Base-by-base conservation (phyloP, 306 rosid genomes). In the Mimosa bimucronata region DNA sequence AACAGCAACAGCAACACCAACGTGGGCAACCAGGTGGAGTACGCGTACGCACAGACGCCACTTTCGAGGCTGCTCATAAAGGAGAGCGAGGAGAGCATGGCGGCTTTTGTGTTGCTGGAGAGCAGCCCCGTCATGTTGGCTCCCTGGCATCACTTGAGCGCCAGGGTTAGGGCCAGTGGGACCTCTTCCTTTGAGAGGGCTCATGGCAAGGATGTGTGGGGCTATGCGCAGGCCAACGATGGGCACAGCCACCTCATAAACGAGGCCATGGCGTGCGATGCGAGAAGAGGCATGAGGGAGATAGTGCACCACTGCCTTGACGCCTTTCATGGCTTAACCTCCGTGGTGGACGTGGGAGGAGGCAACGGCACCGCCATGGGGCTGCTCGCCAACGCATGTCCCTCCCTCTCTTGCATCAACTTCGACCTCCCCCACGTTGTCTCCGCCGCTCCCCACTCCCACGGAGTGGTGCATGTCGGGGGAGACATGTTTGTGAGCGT, bases 341-440 rank as follows among this genome's bases (percentile, higher is more conserved):
- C 81, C 5, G 48, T 94, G 60, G 98, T 94, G 4, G 97, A 94
- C 66, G 97, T 89, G 1, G 98, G 97, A 2, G 94, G 94, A 0
- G 98, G 97, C 15, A 85, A 85, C 16, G 98, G 97, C 4, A 87
- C 88, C 1, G 8, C 83, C 58, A 74, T 88, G 83, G 1, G 76
- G 5, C 2, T 83, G 55, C 11, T 91, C 12, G 82, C 62, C 0
- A 50, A 83, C 79, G 90, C 83, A 7, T 86, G 64, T 14, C 90
- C 94, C 19, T 70, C 81, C 85, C 84, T 92, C 18, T 60, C 5
- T 21, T 85, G 86, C 77, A 86, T 91, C 75, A 94, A 94, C 71
- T 92, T 89, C 21, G 97, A 94, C 79, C 90, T 88, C 74, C 89
- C 91, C 1, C 93, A 92, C 31, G 97, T 94, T 21, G 87, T 88